Conservation (phyloP, 176 grass and related monocot genomes). For the Ampelocalamus luodianensis region DNA sequence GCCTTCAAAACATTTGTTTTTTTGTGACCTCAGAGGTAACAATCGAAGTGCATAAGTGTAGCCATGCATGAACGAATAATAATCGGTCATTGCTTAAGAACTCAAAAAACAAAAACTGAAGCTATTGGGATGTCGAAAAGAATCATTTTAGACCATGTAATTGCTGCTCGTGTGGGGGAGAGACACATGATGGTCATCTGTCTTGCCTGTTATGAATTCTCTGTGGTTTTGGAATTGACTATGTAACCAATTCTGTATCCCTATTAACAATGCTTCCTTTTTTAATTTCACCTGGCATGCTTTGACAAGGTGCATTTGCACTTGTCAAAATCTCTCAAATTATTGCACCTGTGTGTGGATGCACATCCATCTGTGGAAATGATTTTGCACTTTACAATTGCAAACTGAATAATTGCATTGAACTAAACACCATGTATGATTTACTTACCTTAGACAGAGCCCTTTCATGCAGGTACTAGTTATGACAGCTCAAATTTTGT, state of each 20-base stretch:
- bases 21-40: neutral
- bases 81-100: neutral
- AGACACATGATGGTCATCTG: neutral
- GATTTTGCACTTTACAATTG: conserved; percentile 9
- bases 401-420: conserved; percentile 4
- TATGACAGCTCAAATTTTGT: conserved; percentile 99
- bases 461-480: conserved; percentile 89
- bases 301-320: conserved; percentile 15
- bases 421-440: conserved; percentile 8
- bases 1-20: neutral
- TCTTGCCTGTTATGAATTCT: conserved; percentile 20
- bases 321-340: neutral
- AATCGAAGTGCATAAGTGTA: conserved; percentile 7
- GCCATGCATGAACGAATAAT: neutral
- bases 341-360: neutral
- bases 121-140: neutral
- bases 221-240: conserved; percentile 9
- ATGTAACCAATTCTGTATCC: neutral
- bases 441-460: conserved; percentile 41
- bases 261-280: neutral
- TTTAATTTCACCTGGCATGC: neutral
- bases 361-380: neutral
- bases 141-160: neutral
- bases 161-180: neutral
- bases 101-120: neutral